Evolutionary conservation across 163 green algal species (phyloP).

Genomic region (Scenedesmus sp.): DNA sequence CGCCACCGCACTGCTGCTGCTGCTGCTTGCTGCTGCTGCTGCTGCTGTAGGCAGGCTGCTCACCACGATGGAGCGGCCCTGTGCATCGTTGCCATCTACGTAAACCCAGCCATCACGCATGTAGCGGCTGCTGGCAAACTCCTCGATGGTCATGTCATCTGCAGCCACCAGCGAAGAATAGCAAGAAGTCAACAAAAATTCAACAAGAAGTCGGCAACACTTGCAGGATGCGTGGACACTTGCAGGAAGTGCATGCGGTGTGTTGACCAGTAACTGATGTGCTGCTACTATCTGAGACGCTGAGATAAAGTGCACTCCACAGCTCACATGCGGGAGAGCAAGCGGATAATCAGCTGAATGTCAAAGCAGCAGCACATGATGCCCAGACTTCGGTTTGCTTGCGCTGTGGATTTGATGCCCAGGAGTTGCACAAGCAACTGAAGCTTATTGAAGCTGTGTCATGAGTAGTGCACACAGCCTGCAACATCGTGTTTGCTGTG

Average conservation of each 20-base stretch:
- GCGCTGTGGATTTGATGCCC: too few relatives aligned
- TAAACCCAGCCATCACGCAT: constrained; percentile 48
- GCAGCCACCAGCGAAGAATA: neutral
- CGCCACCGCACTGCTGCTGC: neutral
- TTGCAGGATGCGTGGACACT: neutral
- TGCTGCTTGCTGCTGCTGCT: neutral
- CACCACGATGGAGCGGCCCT: constrained; percentile 47
- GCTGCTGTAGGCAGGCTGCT: neutral
- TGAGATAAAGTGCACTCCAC: too few relatives aligned
- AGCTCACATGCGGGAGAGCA: too few relatives aligned
- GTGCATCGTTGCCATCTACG: constrained; percentile 48
- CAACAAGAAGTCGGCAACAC: too few relatives aligned
- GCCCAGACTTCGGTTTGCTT: too few relatives aligned
- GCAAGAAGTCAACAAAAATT: neutral
- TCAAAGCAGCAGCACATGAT: too few relatives aligned
- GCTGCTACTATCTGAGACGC: too few relatives aligned
- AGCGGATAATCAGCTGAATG: too few relatives aligned
- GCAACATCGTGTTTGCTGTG: neutral
- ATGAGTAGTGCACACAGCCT: neutral
- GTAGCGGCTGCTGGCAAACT: constrained; percentile 51
- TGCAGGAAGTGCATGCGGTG: too few relatives aligned
- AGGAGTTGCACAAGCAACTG: too few relatives aligned
- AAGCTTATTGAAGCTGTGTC: too few relatives aligned
- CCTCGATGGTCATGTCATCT: constrained; percentile 42
- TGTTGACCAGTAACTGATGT: too few relatives aligned